Evolutionary conservation across 139 green algal species (phyloP).

Genomic region (Auxenochlorella pyrenoidosa): DNA sequence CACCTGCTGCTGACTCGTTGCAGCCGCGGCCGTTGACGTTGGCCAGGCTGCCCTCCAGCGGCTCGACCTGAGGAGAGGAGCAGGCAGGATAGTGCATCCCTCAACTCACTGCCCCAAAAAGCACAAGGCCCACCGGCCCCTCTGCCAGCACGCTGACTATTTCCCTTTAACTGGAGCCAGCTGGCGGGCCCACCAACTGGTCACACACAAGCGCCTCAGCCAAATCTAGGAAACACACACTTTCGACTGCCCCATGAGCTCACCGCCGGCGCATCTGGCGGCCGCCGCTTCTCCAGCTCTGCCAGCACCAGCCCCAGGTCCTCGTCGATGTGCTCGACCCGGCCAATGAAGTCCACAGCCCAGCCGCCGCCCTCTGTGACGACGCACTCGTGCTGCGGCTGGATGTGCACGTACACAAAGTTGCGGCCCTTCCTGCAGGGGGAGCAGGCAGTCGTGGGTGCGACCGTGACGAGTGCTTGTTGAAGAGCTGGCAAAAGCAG

Average conservation of each 20-base stretch:
- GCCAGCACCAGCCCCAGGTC: constrained; percentile 23
- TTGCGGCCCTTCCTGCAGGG: neutral
- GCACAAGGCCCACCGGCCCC: too few species aligned
- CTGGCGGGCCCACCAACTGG: too few species aligned
- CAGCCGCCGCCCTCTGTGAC: constrained; percentile 20
- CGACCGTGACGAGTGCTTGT: too few species aligned
- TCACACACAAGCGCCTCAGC: too few species aligned
- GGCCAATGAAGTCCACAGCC: constrained; percentile 35
- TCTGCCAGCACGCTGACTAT: too few species aligned
- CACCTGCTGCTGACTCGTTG: constrained; percentile 12
- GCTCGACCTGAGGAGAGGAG: neutral
- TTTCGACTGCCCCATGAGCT: neutral
- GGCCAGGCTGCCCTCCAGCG: constrained; percentile 29
- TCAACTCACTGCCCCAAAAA: too few species aligned
- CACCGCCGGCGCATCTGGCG: constrained; percentile 20
- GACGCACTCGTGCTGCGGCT: constrained; percentile 24
- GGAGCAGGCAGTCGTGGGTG: neutral
- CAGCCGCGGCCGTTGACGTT: constrained; percentile 27
- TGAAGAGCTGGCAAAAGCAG: too few species aligned
- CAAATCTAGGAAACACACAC: too few species aligned
- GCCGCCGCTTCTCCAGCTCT: constrained; percentile 36
- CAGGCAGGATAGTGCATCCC: neutral
- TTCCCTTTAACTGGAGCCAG: too few species aligned
- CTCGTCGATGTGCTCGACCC: constrained; percentile 27
- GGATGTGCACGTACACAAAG: constrained; percentile 23